Evolutionary conservation across 169 alveolate species (phyloP), one percentile per base, ranked within the genome.

Genomic region (Theileria parva): DNA sequence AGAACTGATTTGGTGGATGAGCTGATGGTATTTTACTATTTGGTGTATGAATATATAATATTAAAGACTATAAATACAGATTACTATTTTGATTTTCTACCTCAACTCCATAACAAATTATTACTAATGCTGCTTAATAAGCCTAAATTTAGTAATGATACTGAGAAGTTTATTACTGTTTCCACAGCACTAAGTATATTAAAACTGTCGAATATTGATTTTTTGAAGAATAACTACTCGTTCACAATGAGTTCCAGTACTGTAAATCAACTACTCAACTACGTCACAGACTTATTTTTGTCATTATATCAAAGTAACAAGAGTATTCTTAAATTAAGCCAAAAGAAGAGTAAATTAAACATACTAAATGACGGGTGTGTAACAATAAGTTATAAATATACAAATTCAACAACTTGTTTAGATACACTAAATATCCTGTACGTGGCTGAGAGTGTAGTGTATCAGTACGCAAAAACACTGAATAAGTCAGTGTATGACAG

Each of bases 321-420:
- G 30, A n/a, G 3, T 15, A 63, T 19, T 19, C 66, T 32, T 9
- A 25, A 25, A 25, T 11, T 13, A 27, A 21, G 51, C 17, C 25
- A 63, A 21, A 63, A 63, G 50, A 39, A 63, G 51, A 63, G 50
- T 17, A 30, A 19, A 39, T n/a, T 63, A 21, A 63, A 21, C 32
- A 28, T 63, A 21, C 3, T n/a, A 34, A 63, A 63, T 63, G 71
- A 63, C 19, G 71, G 71, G 17, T 17, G 71, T n/a, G 39, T 63
- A 23, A 63, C 39, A 11, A 21, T 63, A 63, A 63, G 32, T 21
- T 9, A 63, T 21, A 63, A 30, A 21, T 63, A 63, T 7, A 2
- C 23, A 21, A n/a, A 63, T 63, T 17, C 67, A 0, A 59, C 15
- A 11, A 59, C 67, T 25, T 57, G 66, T 25, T 57, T 57, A 32